These are phyloP conservation scores for Pythium scleroteichum DNA, from an alignment of 352 stramenopile species.

Conservation along the genomic window DNA sequence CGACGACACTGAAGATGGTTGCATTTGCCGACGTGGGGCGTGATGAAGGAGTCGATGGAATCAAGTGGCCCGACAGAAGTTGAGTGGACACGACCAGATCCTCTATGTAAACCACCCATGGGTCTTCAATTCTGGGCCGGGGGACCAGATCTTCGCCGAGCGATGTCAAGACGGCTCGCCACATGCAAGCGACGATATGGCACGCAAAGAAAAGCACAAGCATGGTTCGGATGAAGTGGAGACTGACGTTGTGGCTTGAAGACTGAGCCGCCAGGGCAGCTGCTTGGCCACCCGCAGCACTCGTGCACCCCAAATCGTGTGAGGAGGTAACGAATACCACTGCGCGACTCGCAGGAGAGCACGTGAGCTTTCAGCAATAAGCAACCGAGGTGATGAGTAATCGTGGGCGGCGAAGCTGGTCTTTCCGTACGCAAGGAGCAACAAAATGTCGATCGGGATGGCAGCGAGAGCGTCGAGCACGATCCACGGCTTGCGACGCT, in stretches of 20 bases:
- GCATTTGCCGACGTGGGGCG: neutral
- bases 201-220: constrained; percentile 24
- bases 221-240: constrained; percentile 17
- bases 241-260: neutral
- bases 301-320: constrained; percentile 10
- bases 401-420: too few relatives aligned
- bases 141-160: too few relatives aligned
- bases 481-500: constrained; percentile 10
- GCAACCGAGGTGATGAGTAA: too few relatives aligned
- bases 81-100: too few relatives aligned
- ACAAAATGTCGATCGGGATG: constrained; percentile 7
- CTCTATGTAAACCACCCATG: too few relatives aligned
- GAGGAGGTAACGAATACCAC: constrained; percentile 7
- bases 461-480: constrained; percentile 8
- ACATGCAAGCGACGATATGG: constrained; percentile 32
- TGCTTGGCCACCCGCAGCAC: constrained; percentile 15
- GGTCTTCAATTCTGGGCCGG: too few relatives aligned
- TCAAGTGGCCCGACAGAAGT: too few relatives aligned
- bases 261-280: constrained; percentile 4
- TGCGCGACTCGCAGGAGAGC: constrained; percentile 1
- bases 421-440: neutral
- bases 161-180: constrained; percentile 1
- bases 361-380: too few relatives aligned
- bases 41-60: constrained; percentile 8
- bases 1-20: neutral